Evolutionary conservation across 2,329 filamentous ascomycete genomes (phyloP).

Genomic region (Shiraia bambusicola): DNA sequence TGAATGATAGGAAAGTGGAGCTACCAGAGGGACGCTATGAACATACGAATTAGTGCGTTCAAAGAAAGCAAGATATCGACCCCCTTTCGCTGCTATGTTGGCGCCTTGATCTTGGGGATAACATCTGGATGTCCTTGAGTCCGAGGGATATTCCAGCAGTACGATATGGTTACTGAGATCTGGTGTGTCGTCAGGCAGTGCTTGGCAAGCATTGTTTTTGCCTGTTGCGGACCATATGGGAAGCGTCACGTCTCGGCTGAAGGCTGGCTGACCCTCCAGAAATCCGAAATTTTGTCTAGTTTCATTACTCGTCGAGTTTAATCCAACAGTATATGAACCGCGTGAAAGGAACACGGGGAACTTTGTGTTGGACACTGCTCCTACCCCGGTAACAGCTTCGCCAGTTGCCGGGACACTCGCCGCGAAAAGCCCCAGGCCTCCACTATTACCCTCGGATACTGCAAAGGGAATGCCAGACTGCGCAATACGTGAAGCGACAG

Average conservation of each 20-base stretch:
- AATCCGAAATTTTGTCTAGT: constrained; percentile 30
- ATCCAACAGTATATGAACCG: constrained; percentile 32
- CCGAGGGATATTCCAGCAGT: constrained; percentile 11
- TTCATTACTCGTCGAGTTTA: constrained; percentile 31
- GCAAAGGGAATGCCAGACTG: constrained; percentile 53
- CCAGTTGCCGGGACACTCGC: constrained; percentile 47
- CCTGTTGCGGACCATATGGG: constrained; percentile 45
- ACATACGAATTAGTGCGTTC: constrained; percentile 12
- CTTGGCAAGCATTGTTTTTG: constrained; percentile 54
- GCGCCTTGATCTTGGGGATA: constrained; percentile 18
- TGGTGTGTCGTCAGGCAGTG: constrained; percentile 56
- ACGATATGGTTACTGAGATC: constrained; percentile 61
- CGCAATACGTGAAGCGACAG: constrained; percentile 47
- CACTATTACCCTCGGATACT: constrained; percentile 56
- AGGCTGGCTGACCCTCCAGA: constrained; percentile 36
- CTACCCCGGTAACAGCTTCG: constrained; percentile 48
- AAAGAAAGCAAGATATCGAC: constrained; percentile 50
- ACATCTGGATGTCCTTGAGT: constrained; percentile 13
- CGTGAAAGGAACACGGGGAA: constrained; percentile 33
- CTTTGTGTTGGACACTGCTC: constrained; percentile 46
- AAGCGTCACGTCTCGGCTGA: constrained; percentile 15
- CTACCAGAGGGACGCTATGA: neutral
- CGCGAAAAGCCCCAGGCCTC: constrained; percentile 53
- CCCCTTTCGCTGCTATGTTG: constrained; percentile 53
- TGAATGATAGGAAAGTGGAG: no score